A percentile compares a stretch with the other conserved stretches of the same genome.
phyloP scores from a whole-genome alignment of 1,139 yeast species.

The Blastobotrys indianensis region DNA sequence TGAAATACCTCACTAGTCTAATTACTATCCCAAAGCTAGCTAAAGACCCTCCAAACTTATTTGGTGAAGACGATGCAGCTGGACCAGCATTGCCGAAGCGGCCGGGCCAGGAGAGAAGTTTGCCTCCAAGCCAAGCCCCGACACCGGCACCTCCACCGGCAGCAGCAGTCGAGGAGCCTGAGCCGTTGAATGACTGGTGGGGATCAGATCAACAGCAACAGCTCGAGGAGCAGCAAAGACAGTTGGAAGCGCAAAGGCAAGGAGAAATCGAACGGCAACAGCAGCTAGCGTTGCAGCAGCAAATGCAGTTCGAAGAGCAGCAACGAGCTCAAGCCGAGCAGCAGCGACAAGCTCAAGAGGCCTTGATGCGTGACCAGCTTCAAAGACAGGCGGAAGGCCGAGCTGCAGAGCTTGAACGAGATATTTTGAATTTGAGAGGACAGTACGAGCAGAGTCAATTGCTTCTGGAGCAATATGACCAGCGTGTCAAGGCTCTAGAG shows the following conservation, averaged over 20 bases:
- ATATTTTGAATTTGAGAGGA: slow-evolving; percentile 64
- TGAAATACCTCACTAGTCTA: slow-evolving; percentile 75
- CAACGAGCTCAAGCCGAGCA: slow-evolving; percentile 63
- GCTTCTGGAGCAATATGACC: slow-evolving; percentile 80
- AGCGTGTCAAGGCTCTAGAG: slow-evolving; percentile 78
- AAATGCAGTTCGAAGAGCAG: slow-evolving; percentile 62
- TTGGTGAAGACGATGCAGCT: slow-evolving; percentile 35
- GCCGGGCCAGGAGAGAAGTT: slow-evolving; percentile 35
- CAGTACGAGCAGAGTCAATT: slow-evolving; percentile 86
- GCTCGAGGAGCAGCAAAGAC: slow-evolving; percentile 47
- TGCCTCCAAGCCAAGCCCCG: slow-evolving; percentile 26
- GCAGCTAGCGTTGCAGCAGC: slow-evolving; percentile 49
- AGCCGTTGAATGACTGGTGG: slow-evolving; percentile 44
- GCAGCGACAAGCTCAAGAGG: slow-evolving; percentile 74
- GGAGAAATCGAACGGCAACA: slow-evolving; percentile 45
- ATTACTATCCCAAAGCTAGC: slow-evolving; percentile 83
- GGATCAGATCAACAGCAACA: slow-evolving; percentile 36
- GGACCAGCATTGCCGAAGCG: slow-evolving; percentile 43
- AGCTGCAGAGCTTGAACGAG: slow-evolving; percentile 77
- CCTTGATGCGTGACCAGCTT: slow-evolving; percentile 59
- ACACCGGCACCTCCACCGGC: slow-evolving; percentile 43
- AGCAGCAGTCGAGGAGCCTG: slow-evolving; percentile 25
- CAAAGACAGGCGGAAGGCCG: slow-evolving; percentile 75
- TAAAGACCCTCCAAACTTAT: slow-evolving; percentile 61
- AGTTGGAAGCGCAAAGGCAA: slow-evolving; percentile 45